Conservation (phyloP, 768 basidiomycete genomes). For the Leucosporidium yakuticum region DNA sequence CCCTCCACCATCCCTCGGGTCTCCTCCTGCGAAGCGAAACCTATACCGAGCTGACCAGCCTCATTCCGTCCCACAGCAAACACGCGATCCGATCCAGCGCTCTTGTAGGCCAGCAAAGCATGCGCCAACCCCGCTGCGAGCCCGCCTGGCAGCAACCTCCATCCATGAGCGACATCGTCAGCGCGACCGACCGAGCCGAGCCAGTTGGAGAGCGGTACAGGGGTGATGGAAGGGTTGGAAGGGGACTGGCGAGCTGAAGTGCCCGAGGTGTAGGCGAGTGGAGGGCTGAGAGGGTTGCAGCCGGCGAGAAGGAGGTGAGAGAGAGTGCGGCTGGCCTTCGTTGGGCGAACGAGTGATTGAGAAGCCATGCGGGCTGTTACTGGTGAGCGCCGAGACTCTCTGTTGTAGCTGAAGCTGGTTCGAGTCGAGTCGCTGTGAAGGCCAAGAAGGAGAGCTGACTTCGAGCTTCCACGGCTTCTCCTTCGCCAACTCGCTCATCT, state of each 20-base stretch:
- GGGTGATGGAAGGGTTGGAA: conserved; percentile 20
- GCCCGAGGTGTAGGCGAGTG: neutral
- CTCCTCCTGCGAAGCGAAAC: conserved; percentile 25
- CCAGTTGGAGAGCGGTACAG: conserved; percentile 17
- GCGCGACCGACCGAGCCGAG: conserved; percentile 23
- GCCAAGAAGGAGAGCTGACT: neutral
- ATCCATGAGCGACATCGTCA: conserved; percentile 1
- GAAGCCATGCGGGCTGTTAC: no score
- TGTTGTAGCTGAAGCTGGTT: no score
- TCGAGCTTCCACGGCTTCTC: neutral
- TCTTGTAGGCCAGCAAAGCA: conserved; percentile 14
- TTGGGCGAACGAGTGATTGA: neutral
- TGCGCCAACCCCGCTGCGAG: conserved; percentile 9
- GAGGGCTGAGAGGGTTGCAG: conserved; percentile 27
- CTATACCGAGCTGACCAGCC: conserved; percentile 21
- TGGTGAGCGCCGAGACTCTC: no score
- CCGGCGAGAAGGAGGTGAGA: conserved; percentile 30
- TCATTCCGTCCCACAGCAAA: conserved; percentile 29
- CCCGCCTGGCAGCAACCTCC: neutral
- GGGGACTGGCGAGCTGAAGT: neutral
- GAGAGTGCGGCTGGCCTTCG: conserved; percentile 3
- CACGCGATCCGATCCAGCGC: conserved; percentile 13
- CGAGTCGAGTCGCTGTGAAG: neutral
- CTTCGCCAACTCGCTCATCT: no score
- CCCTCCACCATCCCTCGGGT: conserved; percentile 31